Evolutionary conservation across 345 rosid species (phyloP), one percentile per base, ranked within the genome.

Genomic region (Pistacia integerrima): DNA sequence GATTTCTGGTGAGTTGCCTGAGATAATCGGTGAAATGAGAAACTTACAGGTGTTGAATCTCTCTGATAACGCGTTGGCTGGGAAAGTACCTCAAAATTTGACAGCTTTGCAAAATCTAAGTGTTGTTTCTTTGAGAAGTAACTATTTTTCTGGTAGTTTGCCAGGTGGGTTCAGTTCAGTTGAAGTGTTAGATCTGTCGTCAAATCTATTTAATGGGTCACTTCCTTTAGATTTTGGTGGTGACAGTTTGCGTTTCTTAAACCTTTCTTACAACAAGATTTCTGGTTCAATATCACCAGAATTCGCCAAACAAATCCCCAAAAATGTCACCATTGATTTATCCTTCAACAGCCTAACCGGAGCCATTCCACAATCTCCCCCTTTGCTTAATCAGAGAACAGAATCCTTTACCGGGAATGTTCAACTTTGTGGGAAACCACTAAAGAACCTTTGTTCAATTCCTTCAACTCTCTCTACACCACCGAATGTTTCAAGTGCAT

Each of bases 331-430:
- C 25, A 49, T 93, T 44, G 98, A 95, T 81, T 86, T 95, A 70
- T 90, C 98, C 0, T 93, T 90, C 84, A 95, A 95, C 84, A 93
- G 91, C 72, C 83, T 95, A 13, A 93, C 94, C 17, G 99, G 98
- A 25, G 81, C 92, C 62, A 90, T 95, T 49, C 99, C 99, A 3
- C 80, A 67, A 62, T 79, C 95, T 14, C 75, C 36, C n/a, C 62
- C 90, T 67, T 64, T 89, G 87, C 82, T 82, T 3, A 87, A 89
- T 77, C 97, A 89, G 81, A 92, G 87, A 79, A 70, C 73, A 0
- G 90, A 79, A 64, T 84, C 88, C 22, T 90, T 89, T 56, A 77
- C 82, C 2, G 98, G 98, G 36, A 95, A 95, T 11, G 30, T 64
- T 4, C 90, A 86, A 65, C 81, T 95, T 13, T 95, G 99, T 67